Percentiles rank a stretch among this genome's conserved stretches.
Evolutionary conservation across 345 rosid species (phyloP).

Genomic region (Salix suchowensis): DNA sequence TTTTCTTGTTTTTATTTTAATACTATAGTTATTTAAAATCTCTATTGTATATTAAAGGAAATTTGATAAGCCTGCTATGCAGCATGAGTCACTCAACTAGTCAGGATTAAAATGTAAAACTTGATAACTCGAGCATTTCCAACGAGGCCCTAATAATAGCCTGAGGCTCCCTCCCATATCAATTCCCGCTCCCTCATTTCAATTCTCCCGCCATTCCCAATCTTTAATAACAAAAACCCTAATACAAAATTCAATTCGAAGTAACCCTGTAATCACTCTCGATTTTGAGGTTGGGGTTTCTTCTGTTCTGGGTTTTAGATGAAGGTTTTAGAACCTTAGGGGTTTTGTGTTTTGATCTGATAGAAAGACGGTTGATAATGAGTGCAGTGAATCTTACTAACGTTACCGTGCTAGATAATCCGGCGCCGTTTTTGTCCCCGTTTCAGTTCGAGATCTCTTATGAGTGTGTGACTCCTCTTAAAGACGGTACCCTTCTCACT

Average conservation of each 20-base stretch:
- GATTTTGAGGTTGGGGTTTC: neutral
- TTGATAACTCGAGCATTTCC: neutral
- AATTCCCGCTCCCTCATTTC: constrained; percentile 22
- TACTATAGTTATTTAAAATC: too few species aligned
- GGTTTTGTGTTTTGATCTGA: neutral
- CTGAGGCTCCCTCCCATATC: neutral
- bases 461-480: constrained; percentile 90
- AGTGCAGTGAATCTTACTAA: constrained; percentile 92
- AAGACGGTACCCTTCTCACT: constrained; percentile 58
- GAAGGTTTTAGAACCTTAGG: constrained; percentile 5
- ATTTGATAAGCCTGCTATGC: too few species aligned
- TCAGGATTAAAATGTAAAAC: too few species aligned
- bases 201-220: constrained; percentile 19
- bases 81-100: too few species aligned
- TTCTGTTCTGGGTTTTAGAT: neutral
- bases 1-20: too few species aligned
- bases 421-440: constrained; percentile 76
- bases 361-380: constrained; percentile 31
- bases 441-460: constrained; percentile 98
- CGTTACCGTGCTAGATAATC: constrained; percentile 85
- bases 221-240: neutral
- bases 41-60: too few species aligned
- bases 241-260: neutral
- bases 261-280: neutral
- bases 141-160: neutral